Evolutionary conservation across 2,329 filamentous ascomycete species (phyloP).

Genomic region (Juglanconis oblonga): DNA sequence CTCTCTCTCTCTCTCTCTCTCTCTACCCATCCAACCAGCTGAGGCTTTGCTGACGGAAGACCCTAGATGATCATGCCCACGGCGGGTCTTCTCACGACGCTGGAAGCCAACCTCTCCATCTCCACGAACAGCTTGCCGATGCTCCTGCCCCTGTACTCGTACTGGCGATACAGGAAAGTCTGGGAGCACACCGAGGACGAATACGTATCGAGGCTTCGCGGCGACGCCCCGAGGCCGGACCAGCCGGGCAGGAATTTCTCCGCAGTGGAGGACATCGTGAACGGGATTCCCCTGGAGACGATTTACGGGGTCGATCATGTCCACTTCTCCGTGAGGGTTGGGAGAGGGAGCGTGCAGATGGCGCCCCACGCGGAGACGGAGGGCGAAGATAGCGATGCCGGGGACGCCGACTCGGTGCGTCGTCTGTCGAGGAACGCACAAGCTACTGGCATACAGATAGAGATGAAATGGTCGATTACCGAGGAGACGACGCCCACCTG

Average conservation of each 20-base stretch:
- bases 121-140: conserved; percentile 16
- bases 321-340: conserved; percentile 11
- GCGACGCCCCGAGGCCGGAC: neutral
- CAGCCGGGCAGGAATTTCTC: neutral
- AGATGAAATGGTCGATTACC: conserved; percentile 15
- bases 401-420: conserved; percentile 11
- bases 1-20: neutral
- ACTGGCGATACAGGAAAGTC: conserved; percentile 13
- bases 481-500: neutral
- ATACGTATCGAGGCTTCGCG: conserved; percentile 13
- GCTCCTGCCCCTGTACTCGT: conserved; percentile 13
- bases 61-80: neutral
- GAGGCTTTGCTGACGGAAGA: no score
- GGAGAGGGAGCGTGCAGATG: neutral
- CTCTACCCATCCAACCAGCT: neutral
- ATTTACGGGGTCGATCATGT: conserved; percentile 14
- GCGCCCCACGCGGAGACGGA: neutral
- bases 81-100: neutral
- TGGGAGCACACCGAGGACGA: conserved; percentile 10
- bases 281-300: conserved; percentile 14
- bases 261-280: conserved; percentile 11
- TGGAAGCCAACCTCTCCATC: conserved; percentile 12
- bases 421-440: conserved; percentile 9
- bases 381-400: neutral
- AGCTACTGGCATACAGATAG: conserved; percentile 10